Evolutionary conservation across 139 green algal genomes (phyloP), one percentile per base, ranked within the genome.

Genomic region (Asterochloris sp.): DNA sequence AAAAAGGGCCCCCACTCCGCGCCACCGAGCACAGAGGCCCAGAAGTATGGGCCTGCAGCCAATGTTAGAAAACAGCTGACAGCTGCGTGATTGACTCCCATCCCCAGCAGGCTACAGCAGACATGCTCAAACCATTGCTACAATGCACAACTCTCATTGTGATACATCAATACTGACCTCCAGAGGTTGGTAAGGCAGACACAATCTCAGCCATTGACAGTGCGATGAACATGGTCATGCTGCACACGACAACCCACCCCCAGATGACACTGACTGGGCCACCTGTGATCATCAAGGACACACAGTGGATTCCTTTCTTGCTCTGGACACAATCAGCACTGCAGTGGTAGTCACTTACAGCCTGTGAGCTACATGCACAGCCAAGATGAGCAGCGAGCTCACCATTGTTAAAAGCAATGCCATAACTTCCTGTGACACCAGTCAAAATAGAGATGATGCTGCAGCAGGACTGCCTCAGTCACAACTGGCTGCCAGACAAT

Each of bases 121-220:
- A 6, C 38, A 6, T 54, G 38, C 38, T 54, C 38, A 54, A 54
- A 6, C 38, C 38, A 54, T 54, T 54, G 38, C 38, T n/a, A n/a
- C n/a, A n/a, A n/a, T n/a, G 38, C 38, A 54, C 6, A 6, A 54
- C 38, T 6, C 38, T 2, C 38, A 54, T 54, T 54, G 38, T 54
- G 38, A 54, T 54, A 54, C 38, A 54, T 54, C 38, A 54, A 6
- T 54, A 54, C 38, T 54, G 38, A 24, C 78, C 87, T 4, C 85
- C 87, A 47, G 76, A 81, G n/a, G 85, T 86, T 9, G 89, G 89
- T 62, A 89, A 85, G 47, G 85, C 82, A 17, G 77, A 86, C 66
- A 78, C 86, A 77, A 92, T 90, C 47, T 92, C 89, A 2, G 83
- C 83, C 79, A 92, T 85, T 63, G 83, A 80, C 23, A 88, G 80